A percentile compares a stretch with the other conserved stretches of the same genome.
Conservation (phyloP, 73 alveolate genomes). For the Breviolum minutum region DNA sequence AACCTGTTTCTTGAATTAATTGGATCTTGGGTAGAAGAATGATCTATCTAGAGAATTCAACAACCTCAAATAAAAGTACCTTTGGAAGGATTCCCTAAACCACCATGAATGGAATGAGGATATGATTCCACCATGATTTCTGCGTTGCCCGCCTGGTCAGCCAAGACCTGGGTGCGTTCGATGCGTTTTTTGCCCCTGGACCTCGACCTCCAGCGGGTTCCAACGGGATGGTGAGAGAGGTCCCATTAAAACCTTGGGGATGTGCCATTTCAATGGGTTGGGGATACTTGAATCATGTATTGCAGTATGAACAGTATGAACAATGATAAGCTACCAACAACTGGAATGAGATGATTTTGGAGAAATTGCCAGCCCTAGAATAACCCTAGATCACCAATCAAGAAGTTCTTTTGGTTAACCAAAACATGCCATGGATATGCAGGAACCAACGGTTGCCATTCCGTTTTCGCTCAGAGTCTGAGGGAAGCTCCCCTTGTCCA, state of each 20-base stretch:
- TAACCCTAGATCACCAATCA: not conserved
- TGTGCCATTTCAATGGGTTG: no score
- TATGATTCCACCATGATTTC: no score
- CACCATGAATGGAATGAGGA: no score
- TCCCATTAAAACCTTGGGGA: not conserved
- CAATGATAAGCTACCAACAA: not conserved
- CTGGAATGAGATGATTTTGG: not conserved
- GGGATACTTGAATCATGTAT: not conserved
- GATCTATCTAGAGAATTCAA: no score
- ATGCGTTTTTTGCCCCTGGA: conserved; percentile 21
- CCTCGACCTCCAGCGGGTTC: not conserved
- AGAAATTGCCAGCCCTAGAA: not conserved
- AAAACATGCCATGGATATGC: no score
- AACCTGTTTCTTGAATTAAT: no score
- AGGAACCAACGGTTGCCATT: not conserved
- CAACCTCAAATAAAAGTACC: not conserved
- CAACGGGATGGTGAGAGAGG: not conserved
- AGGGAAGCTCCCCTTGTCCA: conserved; percentile 32
- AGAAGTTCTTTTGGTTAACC: no score
- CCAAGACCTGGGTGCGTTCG: conserved; percentile 67
- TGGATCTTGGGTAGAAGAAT: no score
- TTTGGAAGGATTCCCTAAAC: not conserved
- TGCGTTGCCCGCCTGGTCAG: conserved; percentile 60
- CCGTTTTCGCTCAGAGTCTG: not conserved
- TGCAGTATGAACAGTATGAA: not conserved